Evolutionary conservation across 2,329 filamentous ascomycete genomes (phyloP).

Genomic region (Acrodontium crateriforme): DNA sequence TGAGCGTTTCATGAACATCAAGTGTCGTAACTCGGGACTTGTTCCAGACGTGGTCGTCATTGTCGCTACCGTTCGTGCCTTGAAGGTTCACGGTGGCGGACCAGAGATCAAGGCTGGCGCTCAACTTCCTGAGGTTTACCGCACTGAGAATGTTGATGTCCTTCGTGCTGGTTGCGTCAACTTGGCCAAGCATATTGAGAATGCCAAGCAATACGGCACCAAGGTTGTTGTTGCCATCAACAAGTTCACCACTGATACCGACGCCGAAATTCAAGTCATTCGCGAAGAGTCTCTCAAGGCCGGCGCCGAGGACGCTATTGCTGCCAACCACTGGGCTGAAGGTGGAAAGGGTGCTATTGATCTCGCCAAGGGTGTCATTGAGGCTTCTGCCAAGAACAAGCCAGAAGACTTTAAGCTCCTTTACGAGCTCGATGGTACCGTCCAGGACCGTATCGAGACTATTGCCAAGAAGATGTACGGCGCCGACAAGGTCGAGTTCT

Average conservation of each 20-base stretch:
- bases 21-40: slow-evolving; percentile 88
- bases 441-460: slow-evolving; percentile 79
- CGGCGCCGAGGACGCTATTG: slow-evolving; percentile 83
- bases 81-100: slow-evolving; percentile 94
- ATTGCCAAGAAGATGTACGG: slow-evolving; percentile 95
- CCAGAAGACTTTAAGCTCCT: slow-evolving; percentile 69
- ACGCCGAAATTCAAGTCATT: slow-evolving; percentile 78
- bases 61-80: slow-evolving; percentile 84
- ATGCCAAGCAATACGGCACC: slow-evolving; percentile 77
- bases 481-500: slow-evolving; percentile 78
- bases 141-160: slow-evolving; percentile 83
- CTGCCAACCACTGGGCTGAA: slow-evolving; percentile 93
- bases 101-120: slow-evolving; percentile 85
- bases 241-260: slow-evolving; percentile 86
- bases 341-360: slow-evolving; percentile 83
- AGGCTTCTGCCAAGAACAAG: slow-evolving; percentile 65
- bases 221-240: slow-evolving; percentile 97
- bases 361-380: slow-evolving; percentile 73
- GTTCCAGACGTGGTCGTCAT: slow-evolving; percentile 88
- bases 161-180: slow-evolving; percentile 86
- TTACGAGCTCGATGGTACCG: slow-evolving; percentile 63
- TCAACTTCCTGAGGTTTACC: slow-evolving; percentile 74
- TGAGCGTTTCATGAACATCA: slow-evolving; percentile 99
- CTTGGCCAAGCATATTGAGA: slow-evolving; percentile 85
- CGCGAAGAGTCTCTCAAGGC: slow-evolving; percentile 83